phyloP scores from a whole-genome alignment of 1,284 basidiomycete genomes.

The Pseudozyma thailandica region DNA sequence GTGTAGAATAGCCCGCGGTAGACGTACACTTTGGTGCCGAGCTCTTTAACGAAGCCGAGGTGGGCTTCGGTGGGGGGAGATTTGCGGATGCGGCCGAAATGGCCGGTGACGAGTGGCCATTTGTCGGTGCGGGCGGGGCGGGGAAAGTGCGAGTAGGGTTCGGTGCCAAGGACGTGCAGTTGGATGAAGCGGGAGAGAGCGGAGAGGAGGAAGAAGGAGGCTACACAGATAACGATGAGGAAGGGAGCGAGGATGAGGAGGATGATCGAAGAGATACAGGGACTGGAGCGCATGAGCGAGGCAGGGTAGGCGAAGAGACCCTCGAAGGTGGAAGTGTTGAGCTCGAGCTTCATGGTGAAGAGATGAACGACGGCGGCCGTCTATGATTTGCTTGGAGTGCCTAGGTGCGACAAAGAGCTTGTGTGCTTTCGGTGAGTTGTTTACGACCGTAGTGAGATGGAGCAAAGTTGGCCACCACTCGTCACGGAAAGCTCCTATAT shows the following conservation, averaged over 20 bases:
- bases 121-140: slow-evolving; percentile 20
- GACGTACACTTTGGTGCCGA: slow-evolving; percentile 44
- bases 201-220: slow-evolving; percentile 1
- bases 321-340: slow-evolving; percentile 1
- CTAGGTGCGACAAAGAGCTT: too few relatives aligned
- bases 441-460: too few relatives aligned
- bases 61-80: slow-evolving; percentile 41
- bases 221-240: neutral
- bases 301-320: neutral
- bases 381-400: too few relatives aligned
- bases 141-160: slow-evolving; percentile 39
- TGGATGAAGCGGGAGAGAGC: slow-evolving; percentile 21
- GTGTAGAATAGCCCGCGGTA: slow-evolving; percentile 62
- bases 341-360: slow-evolving; percentile 26
- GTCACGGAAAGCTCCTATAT: too few relatives aligned
- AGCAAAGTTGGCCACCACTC: too few relatives aligned
- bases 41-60: slow-evolving; percentile 28
- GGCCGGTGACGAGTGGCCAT: slow-evolving; percentile 27
- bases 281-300: slow-evolving; percentile 7
- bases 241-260: slow-evolving; percentile 13
- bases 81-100: slow-evolving; percentile 37
- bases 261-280: slow-evolving; percentile 13
- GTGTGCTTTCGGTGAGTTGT: too few relatives aligned
- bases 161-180: slow-evolving; percentile 29
- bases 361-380: too few relatives aligned